These are phyloP conservation scores for Colletotrichum shisoi DNA, from an alignment of 2,329 filamentous ascomycete genomes.

Conservation along the genomic window DNA sequence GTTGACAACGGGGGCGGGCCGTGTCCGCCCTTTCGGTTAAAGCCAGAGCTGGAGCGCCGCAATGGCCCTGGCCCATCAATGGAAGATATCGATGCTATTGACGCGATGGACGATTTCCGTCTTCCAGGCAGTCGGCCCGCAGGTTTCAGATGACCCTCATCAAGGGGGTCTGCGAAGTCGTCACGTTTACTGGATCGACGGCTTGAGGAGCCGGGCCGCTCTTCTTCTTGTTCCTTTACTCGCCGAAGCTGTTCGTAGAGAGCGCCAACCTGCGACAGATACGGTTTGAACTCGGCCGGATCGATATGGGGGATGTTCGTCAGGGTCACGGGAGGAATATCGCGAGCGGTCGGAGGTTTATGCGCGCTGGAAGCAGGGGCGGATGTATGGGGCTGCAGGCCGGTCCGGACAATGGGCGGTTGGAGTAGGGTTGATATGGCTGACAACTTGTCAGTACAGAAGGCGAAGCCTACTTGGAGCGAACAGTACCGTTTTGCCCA, in stretches of 20 bases:
- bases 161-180: conserved; percentile 50
- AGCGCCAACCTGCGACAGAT: conserved; percentile 83
- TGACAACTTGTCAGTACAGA: conserved; percentile 46
- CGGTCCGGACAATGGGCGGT: conserved; percentile 87
- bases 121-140: conserved; percentile 50
- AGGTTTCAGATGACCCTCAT: conserved; percentile 60
- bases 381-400: conserved; percentile 79
- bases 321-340: conserved; percentile 92
- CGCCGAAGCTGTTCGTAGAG: conserved; percentile 89
- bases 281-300: conserved; percentile 79
- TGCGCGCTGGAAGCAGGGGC: conserved; percentile 75
- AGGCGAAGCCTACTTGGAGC: not conserved
- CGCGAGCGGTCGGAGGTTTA: conserved; percentile 81
- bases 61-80: conserved; percentile 56
- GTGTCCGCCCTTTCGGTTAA: conserved; percentile 68
- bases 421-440: conserved; percentile 94
- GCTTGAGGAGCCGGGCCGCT: conserved; percentile 46
- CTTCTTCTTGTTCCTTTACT: conserved; percentile 78
- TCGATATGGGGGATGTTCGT: conserved; percentile 88
- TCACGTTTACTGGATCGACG: conserved; percentile 54
- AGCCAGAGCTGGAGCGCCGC: conserved; percentile 58
- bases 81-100: conserved; percentile 60
- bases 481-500: conserved; percentile 78
- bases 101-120: conserved; percentile 55
- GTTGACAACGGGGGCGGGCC: conserved; percentile 87